phyloP scores from a whole-genome alignment of 176 grass and related monocot species.

The Oryza longistaminata region DNA sequence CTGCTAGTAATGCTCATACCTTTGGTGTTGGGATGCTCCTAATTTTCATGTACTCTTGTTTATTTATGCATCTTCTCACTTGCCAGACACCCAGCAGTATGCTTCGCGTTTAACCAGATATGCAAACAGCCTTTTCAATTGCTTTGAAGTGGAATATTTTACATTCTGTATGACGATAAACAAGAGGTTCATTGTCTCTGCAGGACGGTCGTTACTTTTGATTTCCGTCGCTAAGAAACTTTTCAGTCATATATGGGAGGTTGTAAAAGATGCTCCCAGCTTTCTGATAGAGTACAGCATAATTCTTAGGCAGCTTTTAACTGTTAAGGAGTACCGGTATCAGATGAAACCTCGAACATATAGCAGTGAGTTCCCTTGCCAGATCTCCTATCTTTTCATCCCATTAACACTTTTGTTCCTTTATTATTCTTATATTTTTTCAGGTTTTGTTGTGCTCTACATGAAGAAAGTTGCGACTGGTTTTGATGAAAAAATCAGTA shows the following conservation, averaged over 20 bases:
- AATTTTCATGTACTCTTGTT: neutral
- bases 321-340: conserved; percentile 70
- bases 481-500: conserved; percentile 51
- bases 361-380: conserved; percentile 54
- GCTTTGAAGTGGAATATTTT: conserved; percentile 11
- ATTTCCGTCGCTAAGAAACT: conserved; percentile 66
- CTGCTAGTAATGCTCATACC: conserved; percentile 5
- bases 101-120: conserved; percentile 23
- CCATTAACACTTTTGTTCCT: conserved; percentile 18
- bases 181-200: conserved; percentile 47
- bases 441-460: conserved; percentile 62
- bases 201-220: conserved; percentile 57
- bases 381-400: neutral
- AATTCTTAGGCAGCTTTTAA: conserved; percentile 73
- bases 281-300: conserved; percentile 70
- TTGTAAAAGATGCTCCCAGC: conserved; percentile 63
- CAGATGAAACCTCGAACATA: conserved; percentile 77
- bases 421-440: neutral
- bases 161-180: conserved; percentile 2
- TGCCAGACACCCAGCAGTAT: neutral
- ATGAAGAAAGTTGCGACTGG: conserved; percentile 46
- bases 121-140: conserved; percentile 8
- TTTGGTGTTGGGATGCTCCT: neutral
- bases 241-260: conserved; percentile 79
- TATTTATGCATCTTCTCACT: neutral